Evolutionary conservation across 225 moss, liverwort and hornwort genomes (phyloP).

Genomic region (Polytrichum formosum): DNA sequence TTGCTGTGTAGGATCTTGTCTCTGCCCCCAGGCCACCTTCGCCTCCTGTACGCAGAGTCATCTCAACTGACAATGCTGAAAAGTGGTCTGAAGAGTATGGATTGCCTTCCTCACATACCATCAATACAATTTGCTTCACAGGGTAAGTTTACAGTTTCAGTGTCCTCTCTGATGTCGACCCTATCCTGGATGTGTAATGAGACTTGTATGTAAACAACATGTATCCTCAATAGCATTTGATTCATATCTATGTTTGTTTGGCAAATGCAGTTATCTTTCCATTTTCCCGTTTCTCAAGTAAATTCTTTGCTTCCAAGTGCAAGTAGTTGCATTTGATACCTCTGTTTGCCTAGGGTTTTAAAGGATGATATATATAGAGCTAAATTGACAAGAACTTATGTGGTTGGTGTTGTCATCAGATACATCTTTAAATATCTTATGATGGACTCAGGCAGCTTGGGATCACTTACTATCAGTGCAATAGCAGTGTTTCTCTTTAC

Average conservation of each 20-base stretch:
- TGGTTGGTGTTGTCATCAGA: neutral
- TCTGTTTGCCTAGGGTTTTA: no score
- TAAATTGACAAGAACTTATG: neutral
- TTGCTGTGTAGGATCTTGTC: conserved; percentile 58
- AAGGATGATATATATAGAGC: neutral
- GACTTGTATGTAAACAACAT: neutral
- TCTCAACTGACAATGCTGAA: conserved; percentile 54
- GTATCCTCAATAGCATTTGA: no score
- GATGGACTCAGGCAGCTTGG: conserved; percentile 35
- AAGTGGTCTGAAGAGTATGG: conserved; percentile 74
- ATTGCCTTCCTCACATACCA: conserved; percentile 83
- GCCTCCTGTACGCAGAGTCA: conserved; percentile 66
- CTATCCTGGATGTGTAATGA: neutral
- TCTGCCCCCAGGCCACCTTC: conserved; percentile 84
- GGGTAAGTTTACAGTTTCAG: conserved; percentile 30
- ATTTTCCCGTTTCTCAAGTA: no score
- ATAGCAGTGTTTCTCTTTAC: conserved; percentile 29
- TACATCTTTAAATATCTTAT: conserved; percentile 57
- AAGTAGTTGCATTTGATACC: no score
- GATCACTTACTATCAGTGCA: conserved; percentile 21
- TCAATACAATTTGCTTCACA: conserved; percentile 71
- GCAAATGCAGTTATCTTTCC: no score
- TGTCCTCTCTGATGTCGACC: neutral
- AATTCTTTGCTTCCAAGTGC: no score
- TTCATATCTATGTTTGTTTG: no score